Base-by-base conservation (phyloP, 2,329 filamentous ascomycete genomes). In the Aspergillus tanneri region DNA sequence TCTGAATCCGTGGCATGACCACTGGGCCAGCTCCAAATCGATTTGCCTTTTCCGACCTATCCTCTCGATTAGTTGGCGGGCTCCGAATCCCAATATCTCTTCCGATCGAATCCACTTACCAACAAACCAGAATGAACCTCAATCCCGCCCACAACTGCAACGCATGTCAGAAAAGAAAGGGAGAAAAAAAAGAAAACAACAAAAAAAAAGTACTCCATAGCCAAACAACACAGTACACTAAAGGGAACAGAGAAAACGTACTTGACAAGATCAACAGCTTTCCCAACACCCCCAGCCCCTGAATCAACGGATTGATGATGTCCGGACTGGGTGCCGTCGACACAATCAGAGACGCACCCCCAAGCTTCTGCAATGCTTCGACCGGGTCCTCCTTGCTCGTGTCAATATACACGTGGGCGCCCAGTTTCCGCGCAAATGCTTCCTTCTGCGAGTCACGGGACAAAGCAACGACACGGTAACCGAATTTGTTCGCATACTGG, bases 401-500 rank as follows among this genome's bases (percentile, higher is more conserved):
- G 27, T 62, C 52, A 45, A 83, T 73, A 59, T 80, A 83, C 43
- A 81, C 77, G 47, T 75, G 76, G 0, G 81, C 81, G 5, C 81
- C 81, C 8, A 84, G 68, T 53, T 80, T 56, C 36, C 70, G 70
- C 0, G 78, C 80, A 55, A 80, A 78, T 40, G 75, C 67, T 56
- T 77, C 77, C 69, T 84, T 84, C 18, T 65, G 61, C 2, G 63
- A 63, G 41, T 73, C 77, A 1, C 74, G 69, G 0, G 76, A 79
- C 12, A 81, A 63, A 2, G 77, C 78, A 7, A 80, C 75, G 5
- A 77, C 77, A 11, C 73, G 69, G 61, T 72, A 80, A 8, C 78
- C 78, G 70, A 80, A 75, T 44, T 74, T 75, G 14, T 71, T 67
- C 0, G 77, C 71, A 52, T 77, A 81, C 53, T 81, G 77, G 28